A percentile compares a stretch with the other conserved stretches of the same genome.
Conservation (phyloP, 2,329 filamentous ascomycete species). For the Xenosphaeropsis pyriputrescens region DNA sequence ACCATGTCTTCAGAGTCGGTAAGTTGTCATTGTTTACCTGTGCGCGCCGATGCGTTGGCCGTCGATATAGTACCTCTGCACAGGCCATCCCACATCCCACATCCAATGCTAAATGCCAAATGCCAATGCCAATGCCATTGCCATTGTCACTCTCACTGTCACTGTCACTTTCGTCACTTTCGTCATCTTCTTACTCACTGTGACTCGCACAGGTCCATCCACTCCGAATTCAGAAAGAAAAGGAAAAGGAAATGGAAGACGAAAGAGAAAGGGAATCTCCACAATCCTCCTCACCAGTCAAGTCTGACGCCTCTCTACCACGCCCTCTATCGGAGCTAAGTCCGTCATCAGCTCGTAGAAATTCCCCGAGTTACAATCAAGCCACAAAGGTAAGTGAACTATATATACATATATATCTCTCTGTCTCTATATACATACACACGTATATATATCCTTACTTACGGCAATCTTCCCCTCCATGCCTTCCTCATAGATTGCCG, state of each 20-base stretch:
- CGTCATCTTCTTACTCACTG: no score
- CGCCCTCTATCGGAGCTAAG: conserved; percentile 82
- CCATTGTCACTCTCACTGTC: no score
- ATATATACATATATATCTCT: conserved; percentile 10
- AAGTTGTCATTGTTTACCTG: no score
- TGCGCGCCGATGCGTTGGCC: no score
- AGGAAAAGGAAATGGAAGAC: no score
- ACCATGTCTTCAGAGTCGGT: no score
- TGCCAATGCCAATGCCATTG: no score
- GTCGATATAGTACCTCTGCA: no score
- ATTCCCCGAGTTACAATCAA: conserved; percentile 85
- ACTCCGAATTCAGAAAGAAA: conserved; percentile 64
- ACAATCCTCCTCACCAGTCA: conserved; percentile 40
- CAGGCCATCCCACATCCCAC: no score
- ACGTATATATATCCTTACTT: background rate
- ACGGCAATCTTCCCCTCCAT: background rate
- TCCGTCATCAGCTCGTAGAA: conserved; percentile 71
- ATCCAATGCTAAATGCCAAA: no score
- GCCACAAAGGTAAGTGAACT: conserved; percentile 52
- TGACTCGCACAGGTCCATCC: conserved; percentile 46
- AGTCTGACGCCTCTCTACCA: conserved; percentile 44
- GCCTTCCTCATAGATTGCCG: background rate
- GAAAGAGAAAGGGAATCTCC: no score
- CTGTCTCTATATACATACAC: conserved; percentile 2
- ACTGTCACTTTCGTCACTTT: no score